phyloP scores from a whole-genome alignment of 2,329 filamentous ascomycete genomes.

The Pseudogymnoascus sp. region DNA sequence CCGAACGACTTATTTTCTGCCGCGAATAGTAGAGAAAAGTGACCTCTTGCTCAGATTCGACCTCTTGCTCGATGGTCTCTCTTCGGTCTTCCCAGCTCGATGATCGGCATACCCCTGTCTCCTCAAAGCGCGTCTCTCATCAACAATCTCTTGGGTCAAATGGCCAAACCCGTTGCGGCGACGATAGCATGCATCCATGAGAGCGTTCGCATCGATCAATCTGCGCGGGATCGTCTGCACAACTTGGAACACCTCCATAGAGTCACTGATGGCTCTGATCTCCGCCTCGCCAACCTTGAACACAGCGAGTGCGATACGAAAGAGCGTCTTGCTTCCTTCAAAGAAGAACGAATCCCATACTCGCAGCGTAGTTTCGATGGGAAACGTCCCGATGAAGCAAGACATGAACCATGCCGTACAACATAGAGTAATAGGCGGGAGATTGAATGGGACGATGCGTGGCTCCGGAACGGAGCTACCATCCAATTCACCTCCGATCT shows the following conservation, averaged over 20 bases:
- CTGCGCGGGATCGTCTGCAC: conserved; percentile 79
- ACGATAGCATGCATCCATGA: conserved; percentile 78
- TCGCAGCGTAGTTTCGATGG: conserved; percentile 81
- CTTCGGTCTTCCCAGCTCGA: conserved; percentile 18
- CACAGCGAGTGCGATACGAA: conserved; percentile 81
- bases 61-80: neutral
- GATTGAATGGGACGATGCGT: conserved; percentile 34
- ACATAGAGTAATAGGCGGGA: conserved; percentile 85
- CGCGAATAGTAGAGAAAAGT: neutral
- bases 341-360: conserved; percentile 97
- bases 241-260: conserved; percentile 93
- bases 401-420: conserved; percentile 98
- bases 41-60: neutral
- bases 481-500: conserved; percentile 73
- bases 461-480: conserved; percentile 19
- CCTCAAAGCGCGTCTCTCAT: conserved; percentile 63
- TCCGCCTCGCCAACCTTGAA: conserved; percentile 82
- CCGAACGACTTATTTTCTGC: neutral
- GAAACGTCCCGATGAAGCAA: conserved; percentile 85
- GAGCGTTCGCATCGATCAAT: conserved; percentile 69
- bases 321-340: conserved; percentile 87
- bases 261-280: conserved; percentile 70
- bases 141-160: conserved; percentile 73
- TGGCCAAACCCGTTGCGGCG: conserved; percentile 73
- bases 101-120: conserved; percentile 37